phyloP scores from a whole-genome alignment of 768 basidiomycete species.

The Trametes punicea region DNA sequence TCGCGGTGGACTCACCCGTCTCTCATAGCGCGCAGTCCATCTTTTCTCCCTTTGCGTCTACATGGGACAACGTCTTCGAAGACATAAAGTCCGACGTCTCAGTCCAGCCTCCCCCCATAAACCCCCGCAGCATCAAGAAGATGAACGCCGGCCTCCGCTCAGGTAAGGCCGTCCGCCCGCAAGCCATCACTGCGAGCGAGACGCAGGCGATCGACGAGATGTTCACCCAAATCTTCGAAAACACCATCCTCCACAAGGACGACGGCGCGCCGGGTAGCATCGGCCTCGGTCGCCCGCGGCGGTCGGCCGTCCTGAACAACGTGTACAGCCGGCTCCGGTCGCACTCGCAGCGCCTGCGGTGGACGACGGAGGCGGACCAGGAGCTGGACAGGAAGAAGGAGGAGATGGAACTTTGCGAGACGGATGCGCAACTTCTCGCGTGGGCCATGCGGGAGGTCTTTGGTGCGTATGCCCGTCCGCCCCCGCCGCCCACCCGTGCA shows the following conservation, averaged over 20 bases:
- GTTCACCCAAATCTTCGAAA: conserved; percentile 63
- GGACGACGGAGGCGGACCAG: conserved; percentile 76
- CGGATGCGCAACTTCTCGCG: conserved; percentile 65
- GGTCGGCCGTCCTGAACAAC: conserved; percentile 29
- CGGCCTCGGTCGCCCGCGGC: conserved; percentile 26
- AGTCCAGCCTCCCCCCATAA: conserved; percentile 23
- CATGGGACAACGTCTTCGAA: conserved; percentile 56
- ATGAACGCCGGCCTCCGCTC: background rate
- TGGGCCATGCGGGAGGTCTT: conserved; percentile 76
- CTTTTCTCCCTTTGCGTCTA: conserved; percentile 30
- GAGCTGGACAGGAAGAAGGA: conserved; percentile 63
- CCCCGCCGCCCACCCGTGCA: conserved; percentile 40
- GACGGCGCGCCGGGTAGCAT: background rate
- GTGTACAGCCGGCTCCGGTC: conserved; percentile 54
- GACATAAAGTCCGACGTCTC: conserved; percentile 37
- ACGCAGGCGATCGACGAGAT: conserved; percentile 65
- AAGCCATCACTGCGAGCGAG: conserved; percentile 69
- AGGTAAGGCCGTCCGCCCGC: conserved; percentile 34
- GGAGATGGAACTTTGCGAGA: conserved; percentile 64
- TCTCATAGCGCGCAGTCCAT: conserved; percentile 22
- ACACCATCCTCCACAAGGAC: background rate
- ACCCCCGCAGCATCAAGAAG: conserved; percentile 11
- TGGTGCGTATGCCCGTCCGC: conserved; percentile 51
- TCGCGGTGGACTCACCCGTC: background rate
- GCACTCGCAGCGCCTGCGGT: conserved; percentile 52